Evolutionary conservation across 225 moss, liverwort and hornwort species (phyloP).

Genomic region (Bryum argenteum): DNA sequence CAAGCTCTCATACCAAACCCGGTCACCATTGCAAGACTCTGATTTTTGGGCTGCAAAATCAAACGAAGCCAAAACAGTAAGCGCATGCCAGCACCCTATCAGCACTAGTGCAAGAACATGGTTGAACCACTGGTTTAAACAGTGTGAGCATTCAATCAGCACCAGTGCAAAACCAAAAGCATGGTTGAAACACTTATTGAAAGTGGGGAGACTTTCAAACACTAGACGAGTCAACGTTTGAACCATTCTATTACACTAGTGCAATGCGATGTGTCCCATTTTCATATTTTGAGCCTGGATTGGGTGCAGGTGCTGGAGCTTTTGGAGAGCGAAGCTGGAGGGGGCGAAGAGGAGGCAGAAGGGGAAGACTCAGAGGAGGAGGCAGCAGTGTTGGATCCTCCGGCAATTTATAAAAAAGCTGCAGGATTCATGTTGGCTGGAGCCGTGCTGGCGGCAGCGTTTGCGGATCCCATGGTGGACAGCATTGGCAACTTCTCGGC

Average conservation of each 20-base stretch:
- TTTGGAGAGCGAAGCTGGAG: slow-evolving; percentile 69
- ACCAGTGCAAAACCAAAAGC: too few relatives aligned
- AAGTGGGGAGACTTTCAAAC: too few relatives aligned
- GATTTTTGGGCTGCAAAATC: slow-evolving; percentile 54
- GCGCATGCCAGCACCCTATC: neutral
- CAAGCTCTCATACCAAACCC: slow-evolving; percentile 32
- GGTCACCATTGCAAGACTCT: slow-evolving; percentile 32
- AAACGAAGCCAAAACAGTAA: slow-evolving; percentile 50
- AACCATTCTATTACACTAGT: too few relatives aligned
- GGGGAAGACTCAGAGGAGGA: slow-evolving; percentile 22
- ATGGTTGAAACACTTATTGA: too few relatives aligned
- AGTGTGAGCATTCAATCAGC: too few relatives aligned
- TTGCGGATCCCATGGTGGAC: slow-evolving; percentile 90
- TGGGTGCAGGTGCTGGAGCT: slow-evolving; percentile 72
- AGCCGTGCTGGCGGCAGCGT: slow-evolving; percentile 70
- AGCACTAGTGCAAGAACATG: too few relatives aligned
- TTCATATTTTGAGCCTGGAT: too few relatives aligned
- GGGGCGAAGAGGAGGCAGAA: slow-evolving; percentile 34
- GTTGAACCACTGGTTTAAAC: too few relatives aligned
- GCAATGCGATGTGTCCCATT: too few relatives aligned
- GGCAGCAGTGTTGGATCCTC: slow-evolving; percentile 18
- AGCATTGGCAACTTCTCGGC: slow-evolving; percentile 85
- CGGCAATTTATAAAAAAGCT: slow-evolving; percentile 62
- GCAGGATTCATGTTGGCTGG: slow-evolving; percentile 56
- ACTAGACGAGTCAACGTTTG: too few relatives aligned